A percentile compares a stretch with the other conserved stretches of the same genome.
These are phyloP conservation scores for Rutidosis leptorrhynchoides DNA, from an alignment of 129 eudicot species.

Conservation along the genomic window DNA sequence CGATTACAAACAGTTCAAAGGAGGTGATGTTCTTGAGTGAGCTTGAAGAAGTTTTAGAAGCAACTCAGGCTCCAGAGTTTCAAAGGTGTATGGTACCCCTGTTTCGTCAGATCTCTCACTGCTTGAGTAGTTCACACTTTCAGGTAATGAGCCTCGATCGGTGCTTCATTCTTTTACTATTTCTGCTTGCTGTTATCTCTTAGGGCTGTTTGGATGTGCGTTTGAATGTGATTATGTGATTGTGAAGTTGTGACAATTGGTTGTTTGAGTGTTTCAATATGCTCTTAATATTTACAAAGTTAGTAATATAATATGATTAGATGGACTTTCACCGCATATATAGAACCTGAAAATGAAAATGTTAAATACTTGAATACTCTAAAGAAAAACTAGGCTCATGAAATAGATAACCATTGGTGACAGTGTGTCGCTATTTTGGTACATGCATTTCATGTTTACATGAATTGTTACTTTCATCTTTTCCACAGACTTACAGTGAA, in stretches of 20 bases:
- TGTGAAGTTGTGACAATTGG: background rate
- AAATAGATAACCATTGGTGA: background rate
- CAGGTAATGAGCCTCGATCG: constrained; percentile 43
- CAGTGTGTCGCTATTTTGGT: background rate
- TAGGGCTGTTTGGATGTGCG: background rate
- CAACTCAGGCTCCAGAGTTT: constrained; percentile 71
- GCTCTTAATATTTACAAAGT: background rate
- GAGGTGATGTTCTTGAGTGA: constrained; percentile 76
- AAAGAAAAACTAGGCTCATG: background rate
- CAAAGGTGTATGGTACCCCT: constrained; percentile 82
- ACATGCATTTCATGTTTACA: background rate
- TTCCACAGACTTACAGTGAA: background rate
- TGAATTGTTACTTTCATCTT: background rate
- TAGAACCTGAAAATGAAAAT: constrained; percentile 8
- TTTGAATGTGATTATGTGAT: background rate
- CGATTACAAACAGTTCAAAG: constrained; percentile 68
- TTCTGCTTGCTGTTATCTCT: background rate
- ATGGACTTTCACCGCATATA: background rate
- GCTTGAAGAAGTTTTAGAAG: constrained; percentile 83
- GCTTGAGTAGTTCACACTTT: constrained; percentile 76
- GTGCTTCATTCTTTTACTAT: constrained; percentile 15
- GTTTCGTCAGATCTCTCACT: constrained; percentile 62
- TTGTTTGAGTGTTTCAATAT: background rate
- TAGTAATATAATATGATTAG: background rate
- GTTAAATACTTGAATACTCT: background rate